phyloP scores from a whole-genome alignment of 805 yeast genomes.

The Suhomyces canberraensis region DNA sequence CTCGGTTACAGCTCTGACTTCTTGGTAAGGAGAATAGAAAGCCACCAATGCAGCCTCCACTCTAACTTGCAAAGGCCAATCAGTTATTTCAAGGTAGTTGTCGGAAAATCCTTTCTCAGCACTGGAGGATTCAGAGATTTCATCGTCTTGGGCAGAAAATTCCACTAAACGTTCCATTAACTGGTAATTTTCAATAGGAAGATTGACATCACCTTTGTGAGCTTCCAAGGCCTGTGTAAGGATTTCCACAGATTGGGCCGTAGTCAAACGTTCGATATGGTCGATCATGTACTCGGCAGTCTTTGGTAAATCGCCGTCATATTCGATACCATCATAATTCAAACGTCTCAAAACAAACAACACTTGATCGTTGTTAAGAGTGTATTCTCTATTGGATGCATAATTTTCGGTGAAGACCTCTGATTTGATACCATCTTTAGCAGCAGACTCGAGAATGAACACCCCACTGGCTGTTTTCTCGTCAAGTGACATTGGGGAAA shows the following conservation, averaged over 20 bases:
- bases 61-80: conserved; percentile 32
- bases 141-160: neutral
- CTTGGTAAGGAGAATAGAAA: conserved; percentile 57
- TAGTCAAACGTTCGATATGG: conserved; percentile 31
- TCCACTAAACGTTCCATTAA: conserved; percentile 19
- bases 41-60: conserved; percentile 42
- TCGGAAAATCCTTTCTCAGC: neutral
- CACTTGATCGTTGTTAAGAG: conserved; percentile 22
- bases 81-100: conserved; percentile 24
- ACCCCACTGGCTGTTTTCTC: no score
- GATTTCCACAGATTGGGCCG: conserved; percentile 39
- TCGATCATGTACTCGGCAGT: conserved; percentile 39
- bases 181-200: conserved; percentile 26
- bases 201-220: conserved; percentile 37
- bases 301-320: conserved; percentile 27
- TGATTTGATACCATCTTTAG: no score
- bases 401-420: no score
- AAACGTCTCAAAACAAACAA: conserved; percentile 23
- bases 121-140: neutral
- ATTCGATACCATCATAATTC: conserved; percentile 22
- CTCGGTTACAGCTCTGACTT: conserved; percentile 60
- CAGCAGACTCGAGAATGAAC: no score
- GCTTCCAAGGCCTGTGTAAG: conserved; percentile 38
- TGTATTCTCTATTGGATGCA: no score
- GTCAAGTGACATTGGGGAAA: no score